Evolutionary conservation across 805 yeast species (phyloP).

Genomic region (Kazachstania viticola): DNA sequence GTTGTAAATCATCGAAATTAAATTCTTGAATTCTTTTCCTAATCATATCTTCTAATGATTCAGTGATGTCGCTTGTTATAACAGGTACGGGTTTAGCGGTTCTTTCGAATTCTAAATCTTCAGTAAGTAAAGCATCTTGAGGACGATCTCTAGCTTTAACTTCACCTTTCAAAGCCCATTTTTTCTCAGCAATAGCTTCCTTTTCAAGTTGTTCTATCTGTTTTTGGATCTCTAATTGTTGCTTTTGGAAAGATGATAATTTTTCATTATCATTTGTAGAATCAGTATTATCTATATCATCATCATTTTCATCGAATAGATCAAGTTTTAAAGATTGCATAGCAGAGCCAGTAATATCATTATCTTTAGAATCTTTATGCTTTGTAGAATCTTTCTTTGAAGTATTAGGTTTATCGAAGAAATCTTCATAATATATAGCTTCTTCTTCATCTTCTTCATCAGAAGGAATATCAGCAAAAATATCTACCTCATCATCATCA

Average conservation of each 20-base stretch:
- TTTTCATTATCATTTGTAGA: slow-evolving; percentile 18
- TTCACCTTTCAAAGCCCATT: slow-evolving; percentile 94
- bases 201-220: slow-evolving; percentile 74
- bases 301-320: slow-evolving; percentile 35
- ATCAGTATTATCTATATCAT: slow-evolving; percentile 13
- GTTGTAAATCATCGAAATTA: slow-evolving; percentile 77
- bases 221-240: slow-evolving; percentile 61
- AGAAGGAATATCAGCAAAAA: slow-evolving; percentile 40
- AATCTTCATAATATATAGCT: slow-evolving; percentile 52
- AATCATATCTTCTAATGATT: slow-evolving; percentile 78
- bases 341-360: slow-evolving; percentile 34
- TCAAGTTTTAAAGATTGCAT: slow-evolving; percentile 53
- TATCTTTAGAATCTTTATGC: slow-evolving; percentile 6
- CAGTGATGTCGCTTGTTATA: slow-evolving; percentile 80
- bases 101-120: slow-evolving; percentile 80
- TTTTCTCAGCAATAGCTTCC: slow-evolving; percentile 81
- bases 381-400: slow-evolving; percentile 3
- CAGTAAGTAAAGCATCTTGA: slow-evolving; percentile 69
- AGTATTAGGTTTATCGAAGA: slow-evolving; percentile 40
- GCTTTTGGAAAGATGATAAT: slow-evolving; percentile 71
- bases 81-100: slow-evolving; percentile 94
- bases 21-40: slow-evolving; percentile 64
- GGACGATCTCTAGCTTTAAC: slow-evolving; percentile 74
- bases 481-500: slow-evolving; percentile 36
- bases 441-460: slow-evolving; percentile 39